Conservation (phyloP, 768 basidiomycete genomes). For the Leccinum incarnatum region DNA sequence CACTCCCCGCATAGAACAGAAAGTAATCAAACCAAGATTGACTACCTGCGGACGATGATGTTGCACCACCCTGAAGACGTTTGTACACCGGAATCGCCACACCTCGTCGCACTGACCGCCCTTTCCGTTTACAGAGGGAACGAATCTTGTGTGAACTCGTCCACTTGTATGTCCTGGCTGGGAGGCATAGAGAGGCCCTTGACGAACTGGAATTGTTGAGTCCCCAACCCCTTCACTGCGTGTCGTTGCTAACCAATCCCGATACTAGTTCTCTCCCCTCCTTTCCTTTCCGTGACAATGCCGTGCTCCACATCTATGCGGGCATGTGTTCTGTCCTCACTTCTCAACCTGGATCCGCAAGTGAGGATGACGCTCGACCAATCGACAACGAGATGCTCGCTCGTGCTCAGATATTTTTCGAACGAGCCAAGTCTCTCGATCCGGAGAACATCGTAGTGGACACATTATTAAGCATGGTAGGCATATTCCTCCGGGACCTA, state of each 20-base stretch:
- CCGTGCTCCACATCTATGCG: slow-evolving; percentile 78
- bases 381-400: slow-evolving; percentile 44
- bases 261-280: slow-evolving; percentile 73
- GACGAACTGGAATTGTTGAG: slow-evolving; percentile 84
- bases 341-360: slow-evolving; percentile 37
- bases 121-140: slow-evolving; percentile 53
- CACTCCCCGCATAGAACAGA: slow-evolving; percentile 29
- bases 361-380: slow-evolving; percentile 5
- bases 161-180: slow-evolving; percentile 58
- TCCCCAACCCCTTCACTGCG: slow-evolving; percentile 1
- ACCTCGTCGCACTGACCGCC: slow-evolving; percentile 12
- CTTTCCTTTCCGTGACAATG: slow-evolving; percentile 83
- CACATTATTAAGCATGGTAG: slow-evolving; percentile 54
- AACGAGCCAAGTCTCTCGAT: slow-evolving; percentile 60
- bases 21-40: slow-evolving; percentile 39
- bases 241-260: slow-evolving; percentile 1
- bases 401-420: slow-evolving; percentile 57
- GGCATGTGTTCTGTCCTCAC: slow-evolving; percentile 69
- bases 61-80: slow-evolving; percentile 66
- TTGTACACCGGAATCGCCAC: slow-evolving; percentile 24
- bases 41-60: slow-evolving; percentile 71
- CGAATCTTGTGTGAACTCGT: slow-evolving; percentile 72
- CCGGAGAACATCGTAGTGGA: slow-evolving; percentile 52
- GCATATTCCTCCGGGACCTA: neutral
- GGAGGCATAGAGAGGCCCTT: slow-evolving; percentile 64